Conservation (phyloP, 129 eudicot species). For the Centrapalus pauciflorus region DNA sequence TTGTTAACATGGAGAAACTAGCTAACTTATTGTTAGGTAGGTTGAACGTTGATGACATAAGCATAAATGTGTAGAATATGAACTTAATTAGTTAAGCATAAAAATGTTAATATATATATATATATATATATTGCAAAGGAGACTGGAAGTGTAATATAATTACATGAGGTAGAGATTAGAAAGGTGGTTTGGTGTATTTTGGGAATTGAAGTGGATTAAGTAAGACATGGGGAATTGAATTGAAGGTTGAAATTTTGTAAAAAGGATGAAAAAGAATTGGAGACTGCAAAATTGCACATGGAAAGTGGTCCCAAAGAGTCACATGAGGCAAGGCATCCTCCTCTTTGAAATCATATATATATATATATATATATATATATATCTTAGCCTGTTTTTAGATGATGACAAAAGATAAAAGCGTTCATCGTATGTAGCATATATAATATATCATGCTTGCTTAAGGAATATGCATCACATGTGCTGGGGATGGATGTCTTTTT, state of each 20-base stretch:
- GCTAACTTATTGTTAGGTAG: too few relatives aligned
- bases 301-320: slow-evolving; percentile 59
- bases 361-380: not conserved
- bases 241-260: slow-evolving; percentile 5
- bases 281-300: slow-evolving; percentile 64
- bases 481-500: too few relatives aligned
- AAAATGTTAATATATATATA: not conserved
- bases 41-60: not conserved
- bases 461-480: too few relatives aligned
- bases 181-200: not conserved
- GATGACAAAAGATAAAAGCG: slow-evolving; percentile 15
- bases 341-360: slow-evolving; percentile 33
- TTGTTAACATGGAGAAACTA: not conserved
- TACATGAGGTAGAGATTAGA: not conserved
- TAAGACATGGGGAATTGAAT: not conserved
- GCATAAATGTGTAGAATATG: not conserved
- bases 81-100: not conserved
- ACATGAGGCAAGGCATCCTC: slow-evolving; percentile 57
- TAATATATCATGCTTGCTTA: too few relatives aligned
- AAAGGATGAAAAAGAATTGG: slow-evolving; percentile 10
- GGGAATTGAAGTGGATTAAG: too few relatives aligned
- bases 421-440: not conserved
- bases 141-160: too few relatives aligned
- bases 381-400: slow-evolving; percentile 13
- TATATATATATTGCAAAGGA: too few relatives aligned